Base-by-base conservation (phyloP, 2,329 filamentous ascomycete species). In the Pyrenophora seminiperda region DNA sequence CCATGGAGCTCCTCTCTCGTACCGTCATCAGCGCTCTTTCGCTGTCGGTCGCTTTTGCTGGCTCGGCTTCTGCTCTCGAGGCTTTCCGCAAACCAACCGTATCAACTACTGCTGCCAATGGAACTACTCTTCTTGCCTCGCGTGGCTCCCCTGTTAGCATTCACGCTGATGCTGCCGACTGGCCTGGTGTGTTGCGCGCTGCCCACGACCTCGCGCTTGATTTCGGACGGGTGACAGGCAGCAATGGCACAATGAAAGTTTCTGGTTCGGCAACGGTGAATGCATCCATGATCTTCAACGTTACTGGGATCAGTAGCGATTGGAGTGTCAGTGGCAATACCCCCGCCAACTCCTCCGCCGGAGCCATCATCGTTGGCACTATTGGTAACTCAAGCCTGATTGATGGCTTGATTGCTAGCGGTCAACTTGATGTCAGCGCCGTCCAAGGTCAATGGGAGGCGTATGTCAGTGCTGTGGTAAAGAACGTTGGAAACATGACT, bases 201-300 rank as follows among this genome's bases (percentile, higher is more conserved):
- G 87, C 85, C 0, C 78, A 84, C 31, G 87, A 90, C 68, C 77
- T 90, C 7, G 84, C 85, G 0, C 64, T 77, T 3, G 87, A 90
- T 68, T 88, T 90, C 72, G 86, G 86, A 13, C 81, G 84, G n/a
- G 85, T 89, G 4, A 88, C 85, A 0, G 85, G 86, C 7, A 79
- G 73, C 19, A 87, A 88, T 67, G 81, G 85, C 49, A 82, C 83
- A 1, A 59, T 78, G 24, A 66, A 60, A 9, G 73, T 84, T 3
- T 80, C 80, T 60, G 83, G 82, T 22, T 79, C 78, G 1, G 63
- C 68, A n/a, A 78, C 77, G 11, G 81, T 79, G 0, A 76, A 73
- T 53, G 69, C 75, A 2, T 72, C 68, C 1, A 67, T 68, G 45
- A 77, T 76, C 41, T 75, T 74, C 60, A 76, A 76, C 46, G 67